Evolutionary conservation across 345 rosid genomes (phyloP).

Genomic region (Melastoma malabathricum): DNA sequence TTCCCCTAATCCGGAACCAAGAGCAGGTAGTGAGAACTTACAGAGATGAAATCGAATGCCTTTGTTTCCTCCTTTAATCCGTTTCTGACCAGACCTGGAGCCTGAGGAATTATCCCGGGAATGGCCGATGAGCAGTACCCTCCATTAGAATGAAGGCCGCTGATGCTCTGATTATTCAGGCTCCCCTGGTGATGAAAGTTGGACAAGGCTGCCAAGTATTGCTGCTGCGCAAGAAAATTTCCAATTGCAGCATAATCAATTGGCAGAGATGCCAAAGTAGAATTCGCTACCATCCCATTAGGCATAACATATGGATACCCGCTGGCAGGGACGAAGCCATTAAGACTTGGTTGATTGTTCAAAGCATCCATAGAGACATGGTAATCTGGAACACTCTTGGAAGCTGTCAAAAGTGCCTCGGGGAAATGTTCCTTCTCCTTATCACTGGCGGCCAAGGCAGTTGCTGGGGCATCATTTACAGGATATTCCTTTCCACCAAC

Average conservation of each 20-base stretch:
- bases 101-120: constrained; percentile 66
- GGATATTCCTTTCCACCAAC: constrained; percentile 32
- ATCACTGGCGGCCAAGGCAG: no score
- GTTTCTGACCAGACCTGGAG: constrained; percentile 45
- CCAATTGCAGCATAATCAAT: constrained; percentile 65
- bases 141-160: constrained; percentile 22
- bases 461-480: constrained; percentile 12
- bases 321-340: constrained; percentile 38
- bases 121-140: constrained; percentile 41
- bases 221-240: constrained; percentile 61
- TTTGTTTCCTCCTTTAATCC: constrained; percentile 62
- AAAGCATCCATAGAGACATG: constrained; percentile 30
- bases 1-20: constrained; percentile 4
- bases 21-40: constrained; percentile 26
- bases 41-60: constrained; percentile 89
- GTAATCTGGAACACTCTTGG: constrained; percentile 19
- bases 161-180: constrained; percentile 37
- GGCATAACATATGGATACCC: constrained; percentile 45
- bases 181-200: constrained; percentile 61
- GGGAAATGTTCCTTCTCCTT: constrained; percentile 36
- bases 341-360: constrained; percentile 37
- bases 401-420: constrained; percentile 30
- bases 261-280: constrained; percentile 48
- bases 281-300: constrained; percentile 52
- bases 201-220: constrained; percentile 59